Conservation (phyloP, 805 yeast genomes). For the Pichia cabralensis region DNA sequence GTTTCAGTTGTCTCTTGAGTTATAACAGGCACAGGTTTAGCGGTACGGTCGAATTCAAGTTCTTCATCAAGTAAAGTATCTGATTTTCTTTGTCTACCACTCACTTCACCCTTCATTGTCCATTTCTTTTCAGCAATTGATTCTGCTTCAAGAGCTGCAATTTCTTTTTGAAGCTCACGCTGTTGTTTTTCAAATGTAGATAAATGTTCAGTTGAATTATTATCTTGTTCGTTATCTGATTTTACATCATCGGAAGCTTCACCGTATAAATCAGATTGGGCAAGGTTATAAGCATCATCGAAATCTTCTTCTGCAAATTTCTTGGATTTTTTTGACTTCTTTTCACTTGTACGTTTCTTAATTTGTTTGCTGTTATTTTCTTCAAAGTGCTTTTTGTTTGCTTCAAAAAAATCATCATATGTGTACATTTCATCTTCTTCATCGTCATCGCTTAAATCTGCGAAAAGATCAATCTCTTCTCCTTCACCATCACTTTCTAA, state of each 20-base stretch:
- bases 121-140: constrained; percentile 85
- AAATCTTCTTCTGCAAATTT: constrained; percentile 52
- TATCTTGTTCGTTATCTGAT: constrained; percentile 23
- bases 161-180: constrained; percentile 62
- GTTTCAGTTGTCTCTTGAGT: constrained; percentile 82
- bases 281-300: constrained; percentile 49
- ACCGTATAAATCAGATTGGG: constrained; percentile 54
- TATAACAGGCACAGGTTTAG: constrained; percentile 93
- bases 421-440: constrained; percentile 36
- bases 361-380: constrained; percentile 12
- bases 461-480: constrained; percentile 45
- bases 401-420: constrained; percentile 59
- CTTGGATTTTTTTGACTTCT: constrained; percentile 20
- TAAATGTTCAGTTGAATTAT: constrained; percentile 30
- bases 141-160: constrained; percentile 71
- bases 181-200: constrained; percentile 84
- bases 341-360: constrained; percentile 8
- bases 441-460: constrained; percentile 42
- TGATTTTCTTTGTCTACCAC: constrained; percentile 67
- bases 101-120: constrained; percentile 91
- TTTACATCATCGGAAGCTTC: constrained; percentile 27
- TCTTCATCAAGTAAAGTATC: constrained; percentile 79
- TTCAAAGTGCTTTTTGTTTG: constrained; percentile 11
- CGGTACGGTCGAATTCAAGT: constrained; percentile 82
- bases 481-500: constrained; percentile 36